Percentiles rank a stretch among this genome's conserved stretches.
Evolutionary conservation across 176 grass and related monocot genomes (phyloP).

Genomic region (Areca catechu): DNA sequence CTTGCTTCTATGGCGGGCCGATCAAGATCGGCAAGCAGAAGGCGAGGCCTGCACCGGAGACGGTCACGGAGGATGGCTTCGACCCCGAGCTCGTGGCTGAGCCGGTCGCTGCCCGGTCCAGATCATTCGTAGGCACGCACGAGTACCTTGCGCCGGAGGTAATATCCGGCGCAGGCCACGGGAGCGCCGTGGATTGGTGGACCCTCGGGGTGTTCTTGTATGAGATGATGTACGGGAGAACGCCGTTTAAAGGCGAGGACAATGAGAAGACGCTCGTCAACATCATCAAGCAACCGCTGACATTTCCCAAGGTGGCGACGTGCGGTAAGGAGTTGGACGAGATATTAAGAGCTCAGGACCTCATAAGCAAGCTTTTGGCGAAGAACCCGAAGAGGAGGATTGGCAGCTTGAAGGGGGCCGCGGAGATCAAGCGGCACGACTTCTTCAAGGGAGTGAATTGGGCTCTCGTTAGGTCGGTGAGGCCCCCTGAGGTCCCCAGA

Average conservation of each 20-base stretch:
- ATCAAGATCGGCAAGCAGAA: slow-evolving; percentile 28
- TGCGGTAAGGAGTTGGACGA: slow-evolving; percentile 42
- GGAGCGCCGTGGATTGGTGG: slow-evolving; percentile 96
- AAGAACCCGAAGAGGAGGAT: slow-evolving; percentile 74
- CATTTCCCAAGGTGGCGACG: slow-evolving; percentile 29
- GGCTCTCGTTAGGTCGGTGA: slow-evolving; percentile 82
- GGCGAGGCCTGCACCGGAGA: background rate
- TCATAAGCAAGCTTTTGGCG: slow-evolving; percentile 51
- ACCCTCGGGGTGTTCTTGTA: slow-evolving; percentile 86
- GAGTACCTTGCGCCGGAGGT: slow-evolving; percentile 96
- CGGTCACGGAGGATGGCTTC: slow-evolving; percentile 9
- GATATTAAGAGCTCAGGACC: slow-evolving; percentile 39
- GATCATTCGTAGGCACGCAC: slow-evolving; percentile 90
- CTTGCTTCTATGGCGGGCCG: slow-evolving; percentile 64
- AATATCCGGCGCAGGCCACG: slow-evolving; percentile 77
- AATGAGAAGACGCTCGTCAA: slow-evolving; percentile 74
- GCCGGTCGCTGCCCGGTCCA: slow-evolving; percentile 63
- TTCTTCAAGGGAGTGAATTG: slow-evolving; percentile 85
- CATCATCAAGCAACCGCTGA: slow-evolving; percentile 68
- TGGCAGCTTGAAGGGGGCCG: slow-evolving; percentile 49
- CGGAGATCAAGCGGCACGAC: slow-evolving; percentile 71
- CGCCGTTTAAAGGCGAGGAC: slow-evolving; percentile 78
- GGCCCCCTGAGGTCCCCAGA: slow-evolving; percentile 57
- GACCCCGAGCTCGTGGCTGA: slow-evolving; percentile 69
- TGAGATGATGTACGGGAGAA: slow-evolving; percentile 76